Conservation (phyloP, 1,284 basidiomycete genomes). For the Boletus smithii region DNA sequence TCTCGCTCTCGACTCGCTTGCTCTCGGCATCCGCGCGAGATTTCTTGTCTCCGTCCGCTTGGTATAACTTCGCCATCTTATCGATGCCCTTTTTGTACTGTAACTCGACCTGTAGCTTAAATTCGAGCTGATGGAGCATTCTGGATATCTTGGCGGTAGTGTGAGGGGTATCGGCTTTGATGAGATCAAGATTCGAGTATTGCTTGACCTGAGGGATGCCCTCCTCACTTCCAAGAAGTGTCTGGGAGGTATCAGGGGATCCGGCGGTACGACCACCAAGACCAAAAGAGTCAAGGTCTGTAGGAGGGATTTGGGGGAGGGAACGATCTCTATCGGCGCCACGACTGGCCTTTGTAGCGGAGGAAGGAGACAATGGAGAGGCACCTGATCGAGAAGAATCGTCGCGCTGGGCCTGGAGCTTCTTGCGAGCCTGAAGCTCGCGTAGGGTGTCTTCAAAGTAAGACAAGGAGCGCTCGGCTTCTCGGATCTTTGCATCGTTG, state of each 20-base stretch:
- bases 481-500: constrained; percentile 84
- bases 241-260: constrained; percentile 30
- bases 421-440: constrained; percentile 77
- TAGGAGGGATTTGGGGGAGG: constrained; percentile 46
- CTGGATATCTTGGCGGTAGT: constrained; percentile 95
- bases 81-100: constrained; percentile 99
- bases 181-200: constrained; percentile 83
- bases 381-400: constrained; percentile 53
- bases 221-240: constrained; percentile 37
- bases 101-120: constrained; percentile 97
- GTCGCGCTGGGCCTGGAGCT: constrained; percentile 52
- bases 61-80: constrained; percentile 96
- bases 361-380: constrained; percentile 30
- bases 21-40: constrained; percentile 88
- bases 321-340: constrained; percentile 34
- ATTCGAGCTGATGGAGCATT: constrained; percentile 98
- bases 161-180: constrained; percentile 96
- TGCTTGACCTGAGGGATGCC: constrained; percentile 54
- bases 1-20: constrained; percentile 92
- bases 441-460: constrained; percentile 88
- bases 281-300: constrained; percentile 42
- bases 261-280: constrained; percentile 35
- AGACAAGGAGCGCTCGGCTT: constrained; percentile 79
- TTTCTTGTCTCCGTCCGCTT: constrained; percentile 94
- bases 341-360: constrained; percentile 24